Percentiles rank a stretch among this genome's conserved stretches.
Conservation (phyloP, 169 alveolate species). For the Amoebophrya sp. region DNA sequence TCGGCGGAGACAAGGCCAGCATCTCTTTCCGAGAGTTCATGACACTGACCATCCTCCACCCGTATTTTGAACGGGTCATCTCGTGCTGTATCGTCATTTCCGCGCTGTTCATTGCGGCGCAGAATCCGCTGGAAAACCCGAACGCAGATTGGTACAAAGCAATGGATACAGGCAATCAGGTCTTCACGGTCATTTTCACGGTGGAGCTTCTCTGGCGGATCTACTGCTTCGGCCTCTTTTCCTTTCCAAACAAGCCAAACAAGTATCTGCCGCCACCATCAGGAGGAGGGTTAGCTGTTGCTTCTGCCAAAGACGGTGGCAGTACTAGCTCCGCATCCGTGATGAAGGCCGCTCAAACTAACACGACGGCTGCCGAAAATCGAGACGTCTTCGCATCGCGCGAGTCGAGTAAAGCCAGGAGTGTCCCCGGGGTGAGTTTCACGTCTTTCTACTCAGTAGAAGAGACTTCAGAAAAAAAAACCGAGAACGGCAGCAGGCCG, state of each 20-base stretch:
- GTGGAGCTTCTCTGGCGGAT: not conserved
- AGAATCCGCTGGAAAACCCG: not conserved
- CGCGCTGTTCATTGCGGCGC: not conserved
- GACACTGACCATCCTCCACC: not conserved
- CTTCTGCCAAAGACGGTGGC: too few relatives aligned
- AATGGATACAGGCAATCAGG: not conserved
- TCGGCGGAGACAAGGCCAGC: too few relatives aligned
- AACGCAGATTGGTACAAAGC: not conserved
- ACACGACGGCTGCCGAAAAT: too few relatives aligned
- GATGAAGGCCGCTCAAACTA: too few relatives aligned
- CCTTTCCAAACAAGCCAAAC: not conserved
- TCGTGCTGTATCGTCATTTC: not conserved
- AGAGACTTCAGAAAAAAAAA: too few relatives aligned
- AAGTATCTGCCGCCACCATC: not conserved
- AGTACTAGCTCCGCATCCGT: too few relatives aligned
- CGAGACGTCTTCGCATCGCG: too few relatives aligned
- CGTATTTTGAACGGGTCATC: not conserved
- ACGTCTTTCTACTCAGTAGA: too few relatives aligned
- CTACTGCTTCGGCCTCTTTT: not conserved
- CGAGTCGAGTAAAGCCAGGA: not conserved
- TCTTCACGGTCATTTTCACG: conserved; percentile 10
- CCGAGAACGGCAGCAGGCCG: not conserved
- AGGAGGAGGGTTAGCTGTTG: not conserved
- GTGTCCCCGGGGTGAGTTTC: not conserved
- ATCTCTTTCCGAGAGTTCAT: not conserved